Base-by-base conservation (phyloP, 352 stramenopile genomes). In the Globisporangium recalcitrans region DNA sequence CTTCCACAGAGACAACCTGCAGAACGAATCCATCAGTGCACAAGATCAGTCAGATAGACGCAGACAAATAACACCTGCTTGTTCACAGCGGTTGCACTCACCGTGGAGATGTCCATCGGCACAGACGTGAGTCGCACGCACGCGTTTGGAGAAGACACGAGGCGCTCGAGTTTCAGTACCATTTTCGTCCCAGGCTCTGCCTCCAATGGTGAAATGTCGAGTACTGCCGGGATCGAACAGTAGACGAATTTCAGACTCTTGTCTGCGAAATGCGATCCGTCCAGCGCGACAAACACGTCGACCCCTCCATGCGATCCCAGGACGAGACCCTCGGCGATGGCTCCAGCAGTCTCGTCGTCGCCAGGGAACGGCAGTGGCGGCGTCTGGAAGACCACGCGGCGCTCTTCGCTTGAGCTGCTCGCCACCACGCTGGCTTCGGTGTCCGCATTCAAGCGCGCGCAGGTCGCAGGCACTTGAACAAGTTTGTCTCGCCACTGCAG, bases 221-320 rank as follows among this genome's bases (percentile, higher is more conserved):
- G 26, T 29, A 71, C 27, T 8, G 58, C 19, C 10, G 72, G 72
- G 0, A 34, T 24, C 0, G 48, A 21, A n/a, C 52, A 74, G 55
- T 75, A 82, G 24, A 47, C 54, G 26, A 79, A 68, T 16, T 63
- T 53, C 13, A 78, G 42, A 36, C 63, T 64, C n/a, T 67, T 64
- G 11, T 85, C 65, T 6, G 73, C 63, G 38, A 82, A 88, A 59
- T 82, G 67, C 4, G 68, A 29, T 0, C 78, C 78, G 27, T 90
- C 73, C 13, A 90, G 55, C 3, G 80, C 66, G n/a, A 87, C 71
- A 44, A 80, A 74, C 34, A 90, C 54, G 1, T 75, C 63, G 1
- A 82, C 73, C 63, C 86, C 74, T 71, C 86, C 71, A 42, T 57
- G 58, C 4, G 62, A 68, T 0, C 56, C 69, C 26, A 78, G 56